Evolutionary conservation across 345 rosid species (phyloP).

Genomic region (Eutrema heterophyllum): DNA sequence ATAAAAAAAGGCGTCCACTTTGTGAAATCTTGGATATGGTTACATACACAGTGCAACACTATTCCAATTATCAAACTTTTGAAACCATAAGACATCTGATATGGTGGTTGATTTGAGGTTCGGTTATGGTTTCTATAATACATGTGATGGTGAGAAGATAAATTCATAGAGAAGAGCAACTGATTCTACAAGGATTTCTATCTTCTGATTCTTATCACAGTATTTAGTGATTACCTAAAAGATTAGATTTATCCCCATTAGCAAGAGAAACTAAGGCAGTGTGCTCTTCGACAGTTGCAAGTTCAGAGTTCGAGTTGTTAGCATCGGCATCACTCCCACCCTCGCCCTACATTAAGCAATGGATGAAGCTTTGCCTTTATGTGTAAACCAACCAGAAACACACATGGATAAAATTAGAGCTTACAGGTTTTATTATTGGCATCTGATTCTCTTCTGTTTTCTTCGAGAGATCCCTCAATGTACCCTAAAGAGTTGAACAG

Average conservation of each 20-base stretch:
- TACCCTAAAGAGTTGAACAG: conserved; percentile 22
- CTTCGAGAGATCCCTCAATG: conserved; percentile 33
- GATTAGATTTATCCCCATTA: conserved; percentile 10
- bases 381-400: neutral
- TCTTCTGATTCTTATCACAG: conserved; percentile 15
- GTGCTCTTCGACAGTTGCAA: conserved; percentile 4
- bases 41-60: neutral
- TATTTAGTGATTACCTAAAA: conserved; percentile 24
- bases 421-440: conserved; percentile 13
- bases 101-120: conserved; percentile 12
- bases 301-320: conserved; percentile 9
- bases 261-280: conserved; percentile 13
- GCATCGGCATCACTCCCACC: conserved; percentile 13
- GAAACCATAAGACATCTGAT: conserved; percentile 21
- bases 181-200: conserved; percentile 21
- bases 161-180: neutral
- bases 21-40: neutral
- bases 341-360: conserved; percentile 13
- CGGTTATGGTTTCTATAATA: conserved; percentile 25
- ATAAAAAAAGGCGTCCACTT: neutral
- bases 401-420: neutral
- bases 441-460: conserved; percentile 25
- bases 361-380: neutral
- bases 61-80: neutral
- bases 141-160: conserved; percentile 20